Percentiles rank a stretch among this genome's conserved stretches.
Evolutionary conservation across 2,329 filamentous ascomycete species (phyloP).

Genomic region (Apiospora hydei): DNA sequence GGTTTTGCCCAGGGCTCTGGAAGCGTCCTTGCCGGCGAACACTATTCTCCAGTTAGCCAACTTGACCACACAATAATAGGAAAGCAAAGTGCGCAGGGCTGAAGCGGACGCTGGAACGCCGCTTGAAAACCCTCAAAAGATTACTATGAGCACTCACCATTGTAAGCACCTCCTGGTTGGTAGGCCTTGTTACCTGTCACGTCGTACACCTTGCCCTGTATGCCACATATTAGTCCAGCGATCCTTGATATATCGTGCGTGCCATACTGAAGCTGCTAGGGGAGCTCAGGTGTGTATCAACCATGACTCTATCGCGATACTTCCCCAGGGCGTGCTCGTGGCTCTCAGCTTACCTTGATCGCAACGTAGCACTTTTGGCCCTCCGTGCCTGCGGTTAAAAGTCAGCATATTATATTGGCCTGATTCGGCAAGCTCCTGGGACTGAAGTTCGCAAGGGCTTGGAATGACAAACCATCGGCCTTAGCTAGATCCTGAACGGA

Average conservation of each 20-base stretch:
- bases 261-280: not conserved
- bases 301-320: not conserved
- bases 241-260: not conserved
- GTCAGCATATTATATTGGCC: not conserved
- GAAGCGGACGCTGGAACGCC: not conserved
- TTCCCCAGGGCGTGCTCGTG: not conserved
- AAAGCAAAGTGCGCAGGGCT: not conserved
- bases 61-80: constrained; percentile 15
- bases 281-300: not conserved
- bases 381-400: constrained; percentile 60
- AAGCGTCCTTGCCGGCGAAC: constrained; percentile 94
- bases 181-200: constrained; percentile 91
- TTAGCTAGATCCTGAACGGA: constrained; percentile 79
- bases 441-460: not conserved
- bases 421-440: not conserved
- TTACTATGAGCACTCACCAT: constrained; percentile 64
- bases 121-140: no score
- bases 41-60: constrained; percentile 61
- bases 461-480: constrained; percentile 75
- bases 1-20: constrained; percentile 85
- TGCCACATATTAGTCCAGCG: not conserved
- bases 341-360: constrained; percentile 64
- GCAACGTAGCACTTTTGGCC: constrained; percentile 72
- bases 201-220: constrained; percentile 89
- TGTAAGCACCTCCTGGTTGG: constrained; percentile 80